phyloP scores from a whole-genome alignment of 345 rosid genomes.

The Eucalyptus cladocalyx region DNA sequence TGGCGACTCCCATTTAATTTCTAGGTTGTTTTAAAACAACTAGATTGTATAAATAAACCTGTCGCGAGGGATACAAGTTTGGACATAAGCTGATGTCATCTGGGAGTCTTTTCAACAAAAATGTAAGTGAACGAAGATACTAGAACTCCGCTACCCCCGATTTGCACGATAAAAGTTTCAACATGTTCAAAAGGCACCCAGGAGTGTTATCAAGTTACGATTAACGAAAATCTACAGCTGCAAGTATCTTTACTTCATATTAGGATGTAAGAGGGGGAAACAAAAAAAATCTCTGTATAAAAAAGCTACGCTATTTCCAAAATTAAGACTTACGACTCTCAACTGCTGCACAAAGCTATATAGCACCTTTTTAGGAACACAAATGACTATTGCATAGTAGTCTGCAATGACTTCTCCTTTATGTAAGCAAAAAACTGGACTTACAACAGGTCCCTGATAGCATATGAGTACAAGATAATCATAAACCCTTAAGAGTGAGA shows the following conservation, averaged over 20 bases:
- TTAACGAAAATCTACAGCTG: background rate
- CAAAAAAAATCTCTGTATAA: background rate
- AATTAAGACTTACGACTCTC: conserved; percentile 52
- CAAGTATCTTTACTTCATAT: background rate
- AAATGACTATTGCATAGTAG: conserved; percentile 77
- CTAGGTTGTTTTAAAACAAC: no score
- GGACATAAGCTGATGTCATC: conserved; percentile 72
- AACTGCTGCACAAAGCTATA: conserved; percentile 81
- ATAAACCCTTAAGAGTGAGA: no score
- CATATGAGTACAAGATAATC: no score
- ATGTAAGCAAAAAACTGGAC: conserved; percentile 65
- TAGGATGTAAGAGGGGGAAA: background rate
- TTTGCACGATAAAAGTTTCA: conserved; percentile 20
- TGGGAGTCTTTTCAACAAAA: background rate
- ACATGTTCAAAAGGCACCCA: background rate
- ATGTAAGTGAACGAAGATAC: conserved; percentile 33
- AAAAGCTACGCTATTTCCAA: background rate
- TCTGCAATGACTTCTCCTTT: conserved; percentile 44
- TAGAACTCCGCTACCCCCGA: conserved; percentile 88
- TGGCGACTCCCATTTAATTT: no score
- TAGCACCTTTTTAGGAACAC: conserved; percentile 71
- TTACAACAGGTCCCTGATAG: conserved; percentile 36
- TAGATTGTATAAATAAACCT: no score
- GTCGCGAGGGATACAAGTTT: conserved; percentile 3
- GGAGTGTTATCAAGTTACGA: background rate